Evolutionary conservation across 495 filamentous ascomycete genomes (phyloP).

Genomic region (Aspergillus funiculosus): DNA sequence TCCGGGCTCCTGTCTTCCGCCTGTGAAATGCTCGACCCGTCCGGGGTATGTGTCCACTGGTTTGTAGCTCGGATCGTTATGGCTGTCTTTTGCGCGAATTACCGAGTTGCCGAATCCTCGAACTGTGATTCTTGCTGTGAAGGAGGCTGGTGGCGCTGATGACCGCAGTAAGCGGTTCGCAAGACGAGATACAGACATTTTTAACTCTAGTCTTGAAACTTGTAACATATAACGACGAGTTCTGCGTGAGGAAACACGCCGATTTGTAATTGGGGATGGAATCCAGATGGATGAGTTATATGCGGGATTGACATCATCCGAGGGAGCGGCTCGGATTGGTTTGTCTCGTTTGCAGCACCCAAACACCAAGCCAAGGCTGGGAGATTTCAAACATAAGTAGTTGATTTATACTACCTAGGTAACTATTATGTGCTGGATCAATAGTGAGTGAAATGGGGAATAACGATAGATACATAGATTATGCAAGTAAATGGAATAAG

Average conservation of each 20-base stretch:
- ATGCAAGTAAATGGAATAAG: no score
- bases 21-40: constrained; percentile 58
- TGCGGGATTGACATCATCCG: constrained; percentile 42
- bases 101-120: constrained; percentile 35
- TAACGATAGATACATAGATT: neutral
- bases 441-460: constrained; percentile 1
- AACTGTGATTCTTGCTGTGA: constrained; percentile 21
- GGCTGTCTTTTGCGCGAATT: constrained; percentile 30
- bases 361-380: constrained; percentile 17
- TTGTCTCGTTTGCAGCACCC: constrained; percentile 35
- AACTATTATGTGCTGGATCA: no score
- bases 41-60: constrained; percentile 56
- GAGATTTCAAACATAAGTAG: constrained; percentile 18
- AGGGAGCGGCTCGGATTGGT: constrained; percentile 26
- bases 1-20: constrained; percentile 49
- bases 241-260: constrained; percentile 6
- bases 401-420: no score
- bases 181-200: constrained; percentile 37
- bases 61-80: constrained; percentile 45
- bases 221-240: neutral
- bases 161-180: constrained; percentile 31
- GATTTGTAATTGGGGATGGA: constrained; percentile 1
- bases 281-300: constrained; percentile 7
- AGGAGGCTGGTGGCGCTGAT: constrained; percentile 20
- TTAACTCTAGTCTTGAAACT: constrained; percentile 12